phyloP scores from a whole-genome alignment of 352 stramenopile species.

The Achlya hypogyna region DNA sequence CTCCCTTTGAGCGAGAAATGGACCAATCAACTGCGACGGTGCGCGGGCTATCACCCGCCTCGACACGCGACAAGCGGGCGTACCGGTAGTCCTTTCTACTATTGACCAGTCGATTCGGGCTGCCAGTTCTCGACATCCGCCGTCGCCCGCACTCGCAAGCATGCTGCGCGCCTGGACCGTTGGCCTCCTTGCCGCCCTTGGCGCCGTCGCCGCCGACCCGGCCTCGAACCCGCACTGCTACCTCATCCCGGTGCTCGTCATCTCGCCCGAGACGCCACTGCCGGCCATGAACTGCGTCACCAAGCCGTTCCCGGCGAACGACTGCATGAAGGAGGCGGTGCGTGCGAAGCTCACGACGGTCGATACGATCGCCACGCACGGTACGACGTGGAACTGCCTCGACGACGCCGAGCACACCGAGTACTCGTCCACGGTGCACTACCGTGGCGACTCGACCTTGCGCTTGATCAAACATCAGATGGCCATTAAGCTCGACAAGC shows the following conservation, averaged over 20 bases:
- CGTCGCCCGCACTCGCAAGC: neutral
- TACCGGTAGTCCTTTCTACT: neutral
- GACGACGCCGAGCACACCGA: constrained; percentile 30
- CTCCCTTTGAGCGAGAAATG: neutral
- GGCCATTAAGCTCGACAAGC: constrained; percentile 47
- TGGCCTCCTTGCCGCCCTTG: neutral
- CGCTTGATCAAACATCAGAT: constrained; percentile 75
- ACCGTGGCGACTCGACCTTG: constrained; percentile 67
- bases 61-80: neutral
- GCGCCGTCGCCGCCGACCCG: neutral
- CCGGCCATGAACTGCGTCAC: constrained; percentile 66
- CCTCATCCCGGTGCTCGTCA: constrained; percentile 4
- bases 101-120: neutral
- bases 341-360: constrained; percentile 47
- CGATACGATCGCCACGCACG: constrained; percentile 36
- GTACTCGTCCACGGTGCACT: constrained; percentile 50
- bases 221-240: constrained; percentile 6
- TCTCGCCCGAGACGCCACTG: constrained; percentile 19
- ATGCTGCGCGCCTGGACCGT: neutral
- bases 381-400: constrained; percentile 42
- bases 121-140: constrained; percentile 1
- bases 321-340: constrained; percentile 57
- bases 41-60: neutral
- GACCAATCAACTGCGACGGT: neutral
- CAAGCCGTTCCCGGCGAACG: constrained; percentile 44